Evolutionary conservation across 768 basidiomycete species (phyloP), one percentile per base, ranked within the genome.

Genomic region (Russula abietina): DNA sequence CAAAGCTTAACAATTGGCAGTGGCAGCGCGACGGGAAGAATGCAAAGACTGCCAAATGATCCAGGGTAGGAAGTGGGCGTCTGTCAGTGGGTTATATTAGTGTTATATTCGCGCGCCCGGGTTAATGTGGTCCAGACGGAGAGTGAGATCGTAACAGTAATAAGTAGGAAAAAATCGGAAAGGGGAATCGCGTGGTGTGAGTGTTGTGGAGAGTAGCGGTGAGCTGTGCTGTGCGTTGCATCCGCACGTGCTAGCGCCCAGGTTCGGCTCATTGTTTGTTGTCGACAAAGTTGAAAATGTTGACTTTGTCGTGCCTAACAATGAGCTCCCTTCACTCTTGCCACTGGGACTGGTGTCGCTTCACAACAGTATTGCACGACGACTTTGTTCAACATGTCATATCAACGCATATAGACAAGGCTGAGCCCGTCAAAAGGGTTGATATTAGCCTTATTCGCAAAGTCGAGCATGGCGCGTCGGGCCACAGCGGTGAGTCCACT

Each of bases 311-410:
- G 2, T 17, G 38, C 16, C 26, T 9, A 3, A 55, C 39, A 10
- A 64, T 55, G 57, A 64, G 46, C 54, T 33, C 63, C 11, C 46
- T 64, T 1, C 63, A 64, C 22, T 64, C 63, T 45, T 67, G 65
- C 36, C 65, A 33, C 17, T 66, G 65, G 65, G 64, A 66, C 16
- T 60, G 64, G 57, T 66, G 65, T 11, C 65, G 64, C 46, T 64
- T 55, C 56, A 65, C 65, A 28, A 58, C 57, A 0, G 56, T 33
- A 1, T 22, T 12, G 3, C 65, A 66, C 17, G 22, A 54, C 2
- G 45, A 54, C 14, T 52, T 66, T 26, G 62, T 66, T n/a, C 24
- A 45, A 33, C 65, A 66, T 32, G 65, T 66, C 5, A 38, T 66
- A 45, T 39, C 28, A 8, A 19, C 12, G 14, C 65, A 66, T 30